These are phyloP conservation scores for Tephrocybe sp. DNA, from an alignment of 768 basidiomycete genomes.

Conservation along the genomic window DNA sequence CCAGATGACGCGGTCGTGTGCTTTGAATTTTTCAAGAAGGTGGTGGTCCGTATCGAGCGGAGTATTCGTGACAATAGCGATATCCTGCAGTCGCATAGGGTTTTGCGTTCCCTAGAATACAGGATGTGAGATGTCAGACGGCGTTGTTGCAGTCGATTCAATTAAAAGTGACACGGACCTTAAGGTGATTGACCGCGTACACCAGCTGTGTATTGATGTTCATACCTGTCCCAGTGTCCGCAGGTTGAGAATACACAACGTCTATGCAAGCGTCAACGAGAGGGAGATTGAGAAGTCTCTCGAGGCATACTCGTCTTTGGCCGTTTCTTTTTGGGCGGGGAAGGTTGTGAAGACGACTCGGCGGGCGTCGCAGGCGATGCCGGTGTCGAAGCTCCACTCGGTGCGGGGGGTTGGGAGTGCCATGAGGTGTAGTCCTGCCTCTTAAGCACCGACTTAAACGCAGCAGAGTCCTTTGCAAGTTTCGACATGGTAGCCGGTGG, in stretches of 20 bases:
- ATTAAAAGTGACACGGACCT: slow-evolving; percentile 47
- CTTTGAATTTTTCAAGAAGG: slow-evolving; percentile 78
- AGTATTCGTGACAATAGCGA: slow-evolving; percentile 78
- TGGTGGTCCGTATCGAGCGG: slow-evolving; percentile 71
- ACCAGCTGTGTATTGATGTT: slow-evolving; percentile 88
- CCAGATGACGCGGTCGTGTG: slow-evolving; percentile 76
- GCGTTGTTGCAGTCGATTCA: slow-evolving; percentile 1
- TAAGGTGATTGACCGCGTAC: slow-evolving; percentile 80
- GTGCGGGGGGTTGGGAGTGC: slow-evolving; percentile 62
- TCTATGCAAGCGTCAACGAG: slow-evolving; percentile 38
- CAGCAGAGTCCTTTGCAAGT: slow-evolving; percentile 67
- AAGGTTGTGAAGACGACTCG: slow-evolving; percentile 25
- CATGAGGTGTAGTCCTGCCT: slow-evolving; percentile 73
- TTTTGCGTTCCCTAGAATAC: slow-evolving; percentile 57
- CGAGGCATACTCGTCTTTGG: slow-evolving; percentile 61
- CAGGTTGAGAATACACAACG: slow-evolving; percentile 84
- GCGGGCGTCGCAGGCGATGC: slow-evolving; percentile 20
- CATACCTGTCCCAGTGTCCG: slow-evolving; percentile 77
- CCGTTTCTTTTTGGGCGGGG: slow-evolving; percentile 59
- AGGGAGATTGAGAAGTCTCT: slow-evolving; percentile 11
- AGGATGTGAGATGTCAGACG: slow-evolving; percentile 4
- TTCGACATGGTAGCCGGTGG: slow-evolving; percentile 53
- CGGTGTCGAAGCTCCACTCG: neutral
- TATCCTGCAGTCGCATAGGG: slow-evolving; percentile 86
- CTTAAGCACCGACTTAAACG: slow-evolving; percentile 65